Evolutionary conservation across 257 asterid genomes (phyloP), one percentile per base, ranked within the genome.

Genomic region (Scutellaria minor): DNA sequence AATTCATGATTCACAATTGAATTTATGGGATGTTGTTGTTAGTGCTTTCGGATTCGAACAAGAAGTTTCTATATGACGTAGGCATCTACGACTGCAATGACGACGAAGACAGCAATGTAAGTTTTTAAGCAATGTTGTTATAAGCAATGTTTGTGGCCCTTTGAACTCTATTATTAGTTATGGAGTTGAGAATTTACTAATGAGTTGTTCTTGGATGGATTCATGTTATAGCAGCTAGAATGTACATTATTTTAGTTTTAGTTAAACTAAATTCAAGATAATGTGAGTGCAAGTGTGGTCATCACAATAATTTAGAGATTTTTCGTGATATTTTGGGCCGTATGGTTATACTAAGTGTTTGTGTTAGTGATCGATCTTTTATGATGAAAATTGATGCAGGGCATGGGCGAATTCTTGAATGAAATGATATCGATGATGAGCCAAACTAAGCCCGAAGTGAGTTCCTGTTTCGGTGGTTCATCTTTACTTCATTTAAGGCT

Each of bases 361-460:
- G 18, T 9, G 40, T 24, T 9, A 13, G 12, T 39, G 47, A 48
- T 10, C 9, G 0, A 18, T 37, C 14, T 31, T 50, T 31, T 69
- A 18, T 64, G 3, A 35, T 57, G 40, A 35, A 14, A 35, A 2
- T 71, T 0, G 5, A 62, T 85, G 86, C 87, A 93, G 98, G 98
- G 97, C 14, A 90, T 93, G 98, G 97, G 95, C 6, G 96, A 86
- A 1, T 93, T 90, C 82, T 69, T 93, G 84, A 83, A 83, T 66
- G 98, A 93, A 80, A 93, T 93, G 98, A 87, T 83, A 31, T 66
- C 83, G 13, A 88, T 93, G 96, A 93, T 93, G 97, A 79, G 64
- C 80, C 89, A 90, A 78, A 77, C 79, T 56, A 79, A 84, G 67
- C 15, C 88, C 42, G 59, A 67, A 13, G 97, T 90, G 85, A 87